Evolutionary conservation across 164 flowering plant species (phyloP).

Genomic region (Tinospora cordifolia): DNA sequence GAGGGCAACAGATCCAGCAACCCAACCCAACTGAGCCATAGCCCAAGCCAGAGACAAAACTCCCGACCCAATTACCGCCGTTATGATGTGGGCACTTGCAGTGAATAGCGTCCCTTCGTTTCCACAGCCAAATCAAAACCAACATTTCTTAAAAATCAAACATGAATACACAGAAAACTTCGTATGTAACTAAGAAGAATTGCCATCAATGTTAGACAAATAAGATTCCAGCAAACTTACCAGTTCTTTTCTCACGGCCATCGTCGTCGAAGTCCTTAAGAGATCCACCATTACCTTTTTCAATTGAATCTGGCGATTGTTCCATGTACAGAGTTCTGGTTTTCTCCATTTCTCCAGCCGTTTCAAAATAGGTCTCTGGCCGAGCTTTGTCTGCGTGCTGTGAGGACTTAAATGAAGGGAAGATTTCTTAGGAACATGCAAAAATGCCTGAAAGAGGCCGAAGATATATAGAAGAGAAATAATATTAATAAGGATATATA

Average conservation of each 20-base stretch:
- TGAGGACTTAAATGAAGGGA: not conserved
- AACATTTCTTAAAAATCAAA: not conserved
- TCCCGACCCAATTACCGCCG: slow-evolving; percentile 97
- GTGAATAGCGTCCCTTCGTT: slow-evolving; percentile 69
- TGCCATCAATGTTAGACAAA: not conserved
- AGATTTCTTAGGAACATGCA: no score
- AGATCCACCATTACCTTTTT: not conserved
- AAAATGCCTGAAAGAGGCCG: no score
- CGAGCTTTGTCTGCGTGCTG: not conserved
- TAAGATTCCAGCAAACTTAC: slow-evolving; percentile 9
- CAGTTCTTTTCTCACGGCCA: slow-evolving; percentile 26
- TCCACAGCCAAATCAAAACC: not conserved
- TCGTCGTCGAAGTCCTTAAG: slow-evolving; percentile 23
- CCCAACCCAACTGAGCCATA: slow-evolving; percentile 90
- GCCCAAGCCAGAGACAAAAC: slow-evolving; percentile 92
- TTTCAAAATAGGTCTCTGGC: not conserved
- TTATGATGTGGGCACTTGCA: slow-evolving; percentile 94
- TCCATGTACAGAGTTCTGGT: slow-evolving; percentile 33
- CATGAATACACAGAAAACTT: not conserved
- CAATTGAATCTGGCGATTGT: slow-evolving; percentile 20
- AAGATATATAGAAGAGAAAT: no score
- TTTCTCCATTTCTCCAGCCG: slow-evolving; percentile 20
- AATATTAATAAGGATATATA: no score
- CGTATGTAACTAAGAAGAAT: no score
- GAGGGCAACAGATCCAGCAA: slow-evolving; percentile 64